Conservation (phyloP, 192 early-diverging fungal genomes). For the Paraglomus occultum region DNA sequence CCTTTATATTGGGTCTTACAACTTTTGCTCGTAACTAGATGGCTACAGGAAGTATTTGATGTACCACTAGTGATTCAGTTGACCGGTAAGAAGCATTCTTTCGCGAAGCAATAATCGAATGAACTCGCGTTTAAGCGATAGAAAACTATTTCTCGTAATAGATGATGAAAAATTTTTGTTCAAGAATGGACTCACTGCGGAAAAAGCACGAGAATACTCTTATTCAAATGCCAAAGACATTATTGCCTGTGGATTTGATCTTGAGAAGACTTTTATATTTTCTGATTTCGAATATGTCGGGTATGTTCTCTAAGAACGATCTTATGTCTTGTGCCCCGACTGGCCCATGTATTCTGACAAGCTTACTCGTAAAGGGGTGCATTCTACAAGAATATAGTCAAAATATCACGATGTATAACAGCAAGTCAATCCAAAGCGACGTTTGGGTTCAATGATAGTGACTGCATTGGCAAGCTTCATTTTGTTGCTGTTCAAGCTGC, state of each 20-base stretch:
- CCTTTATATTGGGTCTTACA: neutral
- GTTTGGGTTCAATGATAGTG: conserved; percentile 90
- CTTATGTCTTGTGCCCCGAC: neutral
- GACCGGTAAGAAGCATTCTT: conserved; percentile 50
- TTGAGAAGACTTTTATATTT: conserved; percentile 97
- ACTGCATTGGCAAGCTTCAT: conserved; percentile 89
- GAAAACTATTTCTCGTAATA: neutral
- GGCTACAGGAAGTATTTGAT: conserved; percentile 95
- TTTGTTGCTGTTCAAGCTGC: conserved; percentile 94
- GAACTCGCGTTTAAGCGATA: neutral
- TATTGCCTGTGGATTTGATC: conserved; percentile 92
- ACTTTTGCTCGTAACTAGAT: conserved; percentile 45
- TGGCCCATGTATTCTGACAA: neutral
- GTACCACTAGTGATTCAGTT: conserved; percentile 94
- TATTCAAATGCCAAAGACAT: conserved; percentile 88
- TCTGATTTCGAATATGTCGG: conserved; percentile 89
- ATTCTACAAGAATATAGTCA: conserved; percentile 92
- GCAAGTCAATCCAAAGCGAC: conserved; percentile 75
- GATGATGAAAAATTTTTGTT: conserved; percentile 99
- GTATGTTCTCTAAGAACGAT: conserved; percentile 38
- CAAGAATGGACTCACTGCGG: conserved; percentile 83
- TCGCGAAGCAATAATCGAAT: neutral
- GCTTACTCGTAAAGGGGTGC: conserved; percentile 56
- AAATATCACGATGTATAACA: conserved; percentile 86
- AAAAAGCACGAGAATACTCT: conserved; percentile 72